Conservation (phyloP, 495 filamentous ascomycete species). For the Talaromyces thailandensis region DNA sequence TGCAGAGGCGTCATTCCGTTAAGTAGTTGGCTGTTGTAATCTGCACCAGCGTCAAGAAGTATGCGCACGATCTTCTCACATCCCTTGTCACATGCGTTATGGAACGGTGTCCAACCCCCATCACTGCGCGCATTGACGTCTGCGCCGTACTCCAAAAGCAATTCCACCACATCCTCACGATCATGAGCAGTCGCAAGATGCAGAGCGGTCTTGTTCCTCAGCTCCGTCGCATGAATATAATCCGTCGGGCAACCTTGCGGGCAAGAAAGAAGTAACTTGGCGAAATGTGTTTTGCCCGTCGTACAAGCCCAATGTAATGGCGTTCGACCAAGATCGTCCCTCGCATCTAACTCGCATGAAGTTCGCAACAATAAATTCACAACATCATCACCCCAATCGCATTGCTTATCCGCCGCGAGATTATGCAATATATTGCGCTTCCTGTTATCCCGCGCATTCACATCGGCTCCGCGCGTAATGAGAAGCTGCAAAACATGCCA, state of each 20-base stretch:
- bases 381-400: constrained; percentile 43
- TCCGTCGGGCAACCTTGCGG: constrained; percentile 28
- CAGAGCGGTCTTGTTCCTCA: constrained; percentile 49
- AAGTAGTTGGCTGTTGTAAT: constrained; percentile 44
- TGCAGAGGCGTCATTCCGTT: constrained; percentile 57
- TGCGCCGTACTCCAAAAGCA: constrained; percentile 45
- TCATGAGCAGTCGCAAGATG: constrained; percentile 50
- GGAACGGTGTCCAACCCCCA: constrained; percentile 55
- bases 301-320: constrained; percentile 57
- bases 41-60: constrained; percentile 41
- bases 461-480: constrained; percentile 38
- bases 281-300: constrained; percentile 47
- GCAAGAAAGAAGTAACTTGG: constrained; percentile 43
- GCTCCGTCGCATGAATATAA: constrained; percentile 42
- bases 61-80: constrained; percentile 37
- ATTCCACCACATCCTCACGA: constrained; percentile 43
- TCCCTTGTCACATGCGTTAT: constrained; percentile 53
- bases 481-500: constrained; percentile 41
- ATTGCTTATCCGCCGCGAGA: constrained; percentile 45
- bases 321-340: constrained; percentile 43
- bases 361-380: constrained; percentile 34
- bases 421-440: constrained; percentile 43
- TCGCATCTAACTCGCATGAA: constrained; percentile 33
- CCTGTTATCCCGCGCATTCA: constrained; percentile 32
- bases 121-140: constrained; percentile 48